Evolutionary conservation across 495 filamentous ascomycete species (phyloP).

Genomic region (Aspergillus incahuasiensis): DNA sequence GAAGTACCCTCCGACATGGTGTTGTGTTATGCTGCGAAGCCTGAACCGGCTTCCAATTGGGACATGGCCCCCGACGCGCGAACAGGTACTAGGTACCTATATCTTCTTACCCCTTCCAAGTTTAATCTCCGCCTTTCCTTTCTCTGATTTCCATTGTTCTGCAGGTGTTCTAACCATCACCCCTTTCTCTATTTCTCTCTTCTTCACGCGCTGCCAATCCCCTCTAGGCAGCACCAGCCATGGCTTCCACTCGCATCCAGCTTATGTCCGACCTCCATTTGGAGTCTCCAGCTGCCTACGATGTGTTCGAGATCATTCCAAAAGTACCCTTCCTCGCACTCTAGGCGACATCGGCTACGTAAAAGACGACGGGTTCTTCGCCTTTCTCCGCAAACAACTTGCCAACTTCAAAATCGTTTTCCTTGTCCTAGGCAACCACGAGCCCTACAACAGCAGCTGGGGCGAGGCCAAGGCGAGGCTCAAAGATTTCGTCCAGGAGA

Average conservation of each 20-base stretch:
- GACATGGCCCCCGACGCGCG: too few species aligned
- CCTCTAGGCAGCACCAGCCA: too few species aligned
- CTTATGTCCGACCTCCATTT: slow-evolving; percentile 53
- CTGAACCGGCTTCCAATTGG: too few species aligned
- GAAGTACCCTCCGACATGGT: too few species aligned
- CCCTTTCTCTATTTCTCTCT: too few species aligned
- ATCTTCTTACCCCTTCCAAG: too few species aligned
- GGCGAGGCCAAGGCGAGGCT: slow-evolving; percentile 25
- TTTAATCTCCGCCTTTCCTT: too few species aligned
- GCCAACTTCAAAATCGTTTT: slow-evolving; percentile 36
- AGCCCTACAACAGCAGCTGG: slow-evolving; percentile 35
- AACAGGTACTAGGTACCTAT: too few species aligned
- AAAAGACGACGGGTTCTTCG: slow-evolving; percentile 29
- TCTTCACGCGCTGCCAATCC: too few species aligned
- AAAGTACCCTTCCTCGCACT: slow-evolving; percentile 45
- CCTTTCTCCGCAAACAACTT: slow-evolving; percentile 39
- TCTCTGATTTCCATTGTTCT: too few species aligned
- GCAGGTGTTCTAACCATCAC: too few species aligned
- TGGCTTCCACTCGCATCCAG: slow-evolving; percentile 26
- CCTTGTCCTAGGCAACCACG: slow-evolving; percentile 48
- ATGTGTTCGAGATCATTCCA: slow-evolving; percentile 37
- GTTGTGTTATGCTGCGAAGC: too few species aligned
- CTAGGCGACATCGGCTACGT: slow-evolving; percentile 51
- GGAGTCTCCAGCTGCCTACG: slow-evolving; percentile 40
- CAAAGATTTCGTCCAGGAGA: background rate